A percentile compares a stretch with the other conserved stretches of the same genome.
These are phyloP conservation scores for Periconia macrospinosa DNA, from an alignment of 2,329 filamentous ascomycete species.

Conservation along the genomic window DNA sequence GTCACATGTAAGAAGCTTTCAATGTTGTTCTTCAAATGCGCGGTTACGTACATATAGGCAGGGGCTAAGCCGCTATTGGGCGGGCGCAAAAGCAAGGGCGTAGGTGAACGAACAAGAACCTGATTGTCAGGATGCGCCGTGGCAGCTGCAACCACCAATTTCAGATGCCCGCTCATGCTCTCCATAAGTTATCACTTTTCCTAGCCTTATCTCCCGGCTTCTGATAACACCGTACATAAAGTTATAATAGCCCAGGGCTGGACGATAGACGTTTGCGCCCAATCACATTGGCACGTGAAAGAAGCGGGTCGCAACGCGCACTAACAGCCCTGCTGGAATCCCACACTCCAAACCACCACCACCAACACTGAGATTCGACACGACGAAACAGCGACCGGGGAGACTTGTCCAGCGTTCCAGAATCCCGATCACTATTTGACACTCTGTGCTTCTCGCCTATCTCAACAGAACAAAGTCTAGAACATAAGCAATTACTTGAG, in stretches of 20 bases:
- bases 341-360: conserved; percentile 5
- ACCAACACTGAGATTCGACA: conserved; percentile 14
- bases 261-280: conserved; percentile 2
- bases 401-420: conserved; percentile 1
- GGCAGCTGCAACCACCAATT: neutral
- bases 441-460: neutral
- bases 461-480: neutral
- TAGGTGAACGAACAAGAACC: conserved; percentile 1
- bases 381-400: conserved; percentile 14
- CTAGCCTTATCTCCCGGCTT: too few relatives aligned
- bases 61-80: neutral
- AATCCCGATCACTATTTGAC: neutral
- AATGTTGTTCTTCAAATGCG: neutral
- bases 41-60: conserved; percentile 1
- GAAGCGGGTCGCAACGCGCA: conserved; percentile 11
- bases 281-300: conserved; percentile 37
- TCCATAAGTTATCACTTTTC: neutral
- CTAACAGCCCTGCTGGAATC: conserved; percentile 13
- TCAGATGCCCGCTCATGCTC: neutral
- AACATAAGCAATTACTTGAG: neutral
- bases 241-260: too few relatives aligned
- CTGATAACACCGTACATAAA: too few relatives aligned
- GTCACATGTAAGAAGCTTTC: too few relatives aligned
- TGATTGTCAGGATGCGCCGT: neutral
- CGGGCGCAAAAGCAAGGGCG: conserved; percentile 4